These are phyloP conservation scores for Litchi chinensis DNA, from an alignment of 345 rosid species.

Conservation along the genomic window DNA sequence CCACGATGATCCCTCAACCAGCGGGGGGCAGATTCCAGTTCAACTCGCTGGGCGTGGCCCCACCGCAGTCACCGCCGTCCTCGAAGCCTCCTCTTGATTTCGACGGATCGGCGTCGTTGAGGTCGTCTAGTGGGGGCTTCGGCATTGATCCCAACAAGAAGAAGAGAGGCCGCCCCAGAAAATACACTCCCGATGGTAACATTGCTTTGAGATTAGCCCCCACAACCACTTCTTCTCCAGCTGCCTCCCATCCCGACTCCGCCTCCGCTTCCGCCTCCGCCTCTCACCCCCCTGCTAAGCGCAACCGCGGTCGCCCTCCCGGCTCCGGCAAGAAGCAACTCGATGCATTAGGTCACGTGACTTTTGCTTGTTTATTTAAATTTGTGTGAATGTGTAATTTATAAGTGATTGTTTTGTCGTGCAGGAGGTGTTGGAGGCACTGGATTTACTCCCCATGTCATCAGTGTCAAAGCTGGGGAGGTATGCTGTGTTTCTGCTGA, in stretches of 20 bases:
- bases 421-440: constrained; percentile 90
- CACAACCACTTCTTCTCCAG: constrained; percentile 36
- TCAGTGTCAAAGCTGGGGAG: constrained; percentile 81
- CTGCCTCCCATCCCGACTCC: constrained; percentile 47
- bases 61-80: background rate
- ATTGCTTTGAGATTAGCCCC: constrained; percentile 80
- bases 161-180: constrained; percentile 92
- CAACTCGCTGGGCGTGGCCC: constrained; percentile 2
- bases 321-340: constrained; percentile 92
- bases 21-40: constrained; percentile 7
- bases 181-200: constrained; percentile 83
- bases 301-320: constrained; percentile 87
- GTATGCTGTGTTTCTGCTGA: constrained; percentile 35
- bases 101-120: constrained; percentile 64
- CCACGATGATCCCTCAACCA: constrained; percentile 31
- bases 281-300: constrained; percentile 63
- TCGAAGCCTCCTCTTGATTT: constrained; percentile 28
- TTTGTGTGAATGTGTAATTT: no score
- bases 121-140: constrained; percentile 35
- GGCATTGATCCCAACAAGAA: constrained; percentile 62
- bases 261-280: constrained; percentile 40
- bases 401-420: constrained; percentile 9
- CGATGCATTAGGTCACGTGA: constrained; percentile 74
- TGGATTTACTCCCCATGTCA: constrained; percentile 98
- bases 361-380: background rate